Percentiles rank a stretch among this genome's conserved stretches.
These are phyloP conservation scores for Hypericum androsaemum DNA, from an alignment of 345 rosid genomes.

Conservation along the genomic window DNA sequence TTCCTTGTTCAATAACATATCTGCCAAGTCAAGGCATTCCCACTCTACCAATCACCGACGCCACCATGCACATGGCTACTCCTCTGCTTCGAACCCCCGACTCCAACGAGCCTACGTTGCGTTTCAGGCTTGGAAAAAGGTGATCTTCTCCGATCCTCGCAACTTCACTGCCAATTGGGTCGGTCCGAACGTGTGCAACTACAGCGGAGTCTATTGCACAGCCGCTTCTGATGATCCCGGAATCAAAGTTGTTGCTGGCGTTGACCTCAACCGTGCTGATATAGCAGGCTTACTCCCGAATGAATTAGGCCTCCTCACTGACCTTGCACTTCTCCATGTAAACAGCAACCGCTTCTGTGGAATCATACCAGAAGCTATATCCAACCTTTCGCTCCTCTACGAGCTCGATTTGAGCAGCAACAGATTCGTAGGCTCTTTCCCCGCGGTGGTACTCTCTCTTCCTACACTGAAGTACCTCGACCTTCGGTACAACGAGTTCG, in stretches of 20 bases:
- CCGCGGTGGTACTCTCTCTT: slow-evolving; percentile 52
- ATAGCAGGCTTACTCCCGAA: slow-evolving; percentile 79
- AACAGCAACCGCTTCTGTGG: slow-evolving; percentile 91
- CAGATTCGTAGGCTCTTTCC: slow-evolving; percentile 81
- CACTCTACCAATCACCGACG: slow-evolving; percentile 18
- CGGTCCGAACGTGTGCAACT: slow-evolving; percentile 65
- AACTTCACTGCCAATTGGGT: slow-evolving; percentile 72
- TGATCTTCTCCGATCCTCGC: slow-evolving; percentile 72
- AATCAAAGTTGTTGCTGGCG: slow-evolving; percentile 52
- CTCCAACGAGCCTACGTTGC: slow-evolving; percentile 65
- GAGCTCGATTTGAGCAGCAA: slow-evolving; percentile 91
- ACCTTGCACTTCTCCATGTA: slow-evolving; percentile 65
- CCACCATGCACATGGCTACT: slow-evolving; percentile 23
- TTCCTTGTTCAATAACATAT: slow-evolving; percentile 15
- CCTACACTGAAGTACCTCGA: slow-evolving; percentile 54
- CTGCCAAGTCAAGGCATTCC: slow-evolving; percentile 36
- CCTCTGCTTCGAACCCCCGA: slow-evolving; percentile 29
- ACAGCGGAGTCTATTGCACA: slow-evolving; percentile 55
- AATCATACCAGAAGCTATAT: slow-evolving; percentile 44
- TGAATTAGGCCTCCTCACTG: slow-evolving; percentile 62
- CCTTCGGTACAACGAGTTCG: slow-evolving; percentile 79
- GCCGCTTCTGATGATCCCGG: slow-evolving; percentile 36
- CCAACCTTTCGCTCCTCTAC: slow-evolving; percentile 52
- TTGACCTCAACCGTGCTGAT: slow-evolving; percentile 63
- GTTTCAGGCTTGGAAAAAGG: slow-evolving; percentile 64